These are phyloP conservation scores for Erythrophleum fordii DNA, from an alignment of 306 rosid genomes.

Conservation along the genomic window DNA sequence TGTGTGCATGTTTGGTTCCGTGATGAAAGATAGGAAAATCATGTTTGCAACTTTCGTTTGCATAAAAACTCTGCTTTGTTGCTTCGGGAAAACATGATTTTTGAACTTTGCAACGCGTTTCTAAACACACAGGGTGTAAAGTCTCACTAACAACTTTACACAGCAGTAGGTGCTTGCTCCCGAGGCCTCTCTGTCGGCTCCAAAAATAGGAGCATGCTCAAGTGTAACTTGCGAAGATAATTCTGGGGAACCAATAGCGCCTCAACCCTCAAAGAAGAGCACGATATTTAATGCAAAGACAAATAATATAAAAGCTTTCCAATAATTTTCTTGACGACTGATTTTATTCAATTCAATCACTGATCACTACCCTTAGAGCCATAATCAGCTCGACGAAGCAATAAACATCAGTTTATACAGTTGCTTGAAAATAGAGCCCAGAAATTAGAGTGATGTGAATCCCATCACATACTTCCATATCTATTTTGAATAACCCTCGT, in stretches of 20 bases:
- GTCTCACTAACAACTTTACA: background rate
- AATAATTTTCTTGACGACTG: constrained; percentile 15
- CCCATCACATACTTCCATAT: constrained; percentile 4
- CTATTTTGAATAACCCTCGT: constrained; percentile 33
- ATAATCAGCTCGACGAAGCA: constrained; percentile 21
- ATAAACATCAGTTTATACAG: background rate
- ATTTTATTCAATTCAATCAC: background rate
- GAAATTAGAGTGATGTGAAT: constrained; percentile 6
- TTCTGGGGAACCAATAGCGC: background rate
- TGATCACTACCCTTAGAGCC: background rate
- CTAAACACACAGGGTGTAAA: background rate
- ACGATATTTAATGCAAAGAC: background rate
- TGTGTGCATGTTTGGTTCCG: no score
- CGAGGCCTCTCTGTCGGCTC: no score
- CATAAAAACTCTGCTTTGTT: no score
- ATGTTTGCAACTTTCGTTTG: no score
- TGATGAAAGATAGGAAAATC: no score
- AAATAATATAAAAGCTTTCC: background rate
- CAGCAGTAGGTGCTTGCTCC: background rate
- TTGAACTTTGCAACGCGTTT: no score
- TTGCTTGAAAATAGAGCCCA: background rate
- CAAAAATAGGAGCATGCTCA: background rate
- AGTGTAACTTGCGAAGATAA: no score
- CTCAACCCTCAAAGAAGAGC: no score
- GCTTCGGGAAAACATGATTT: no score